Evolutionary conservation across 2,329 filamentous ascomycete species (phyloP), one percentile per base, ranked within the genome.

Genomic region (Coniochaeta sp.): DNA sequence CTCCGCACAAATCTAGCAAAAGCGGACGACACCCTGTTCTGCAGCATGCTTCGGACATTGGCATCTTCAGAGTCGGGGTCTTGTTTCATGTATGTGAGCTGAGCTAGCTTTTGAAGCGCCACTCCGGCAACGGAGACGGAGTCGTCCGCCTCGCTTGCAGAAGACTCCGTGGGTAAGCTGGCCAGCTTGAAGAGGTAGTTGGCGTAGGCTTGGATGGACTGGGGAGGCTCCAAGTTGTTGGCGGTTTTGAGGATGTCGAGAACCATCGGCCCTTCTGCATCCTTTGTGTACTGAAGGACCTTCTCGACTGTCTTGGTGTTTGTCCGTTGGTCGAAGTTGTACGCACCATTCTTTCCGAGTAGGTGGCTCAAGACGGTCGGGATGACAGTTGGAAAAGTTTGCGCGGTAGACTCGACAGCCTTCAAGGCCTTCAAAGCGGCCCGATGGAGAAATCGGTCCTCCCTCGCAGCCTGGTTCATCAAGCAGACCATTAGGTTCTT

Each of bases 311-410:
- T 92, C 69, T 92, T 95, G 2, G 86, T 87, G 65, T 87, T 94
- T 1, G 91, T 95, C 52, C 87, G 76, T 56, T 88, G 85, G 63
- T 97, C 94, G 62, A 97, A 94, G 63, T 87, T 89, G 58, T 89
- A 83, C 1, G 79, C 78, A 2, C 89, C 88, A 54, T 85, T 74
- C 49, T 82, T 80, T 32, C 82, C 80, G 40, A 94, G 77, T n/a
- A 96, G 71, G 22, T 81, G 80, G 35, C 77, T 74, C 12, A 94
- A 70, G 6, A 92, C 72, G 1, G 77, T 71, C 4, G 78, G 67
- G 1, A 89, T 76, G 20, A 84, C 74, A 5, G 72, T 71, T 0
- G 85, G 81, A 6, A 86, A 73, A 4, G 76, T 71, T 53, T 86
- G 79, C 1, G 85, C 84, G 14, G 82, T 79, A 24, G 73, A 71